Evolutionary conservation across 495 filamentous ascomycete species (phyloP).

Genomic region (Baudoinia panamericana): DNA sequence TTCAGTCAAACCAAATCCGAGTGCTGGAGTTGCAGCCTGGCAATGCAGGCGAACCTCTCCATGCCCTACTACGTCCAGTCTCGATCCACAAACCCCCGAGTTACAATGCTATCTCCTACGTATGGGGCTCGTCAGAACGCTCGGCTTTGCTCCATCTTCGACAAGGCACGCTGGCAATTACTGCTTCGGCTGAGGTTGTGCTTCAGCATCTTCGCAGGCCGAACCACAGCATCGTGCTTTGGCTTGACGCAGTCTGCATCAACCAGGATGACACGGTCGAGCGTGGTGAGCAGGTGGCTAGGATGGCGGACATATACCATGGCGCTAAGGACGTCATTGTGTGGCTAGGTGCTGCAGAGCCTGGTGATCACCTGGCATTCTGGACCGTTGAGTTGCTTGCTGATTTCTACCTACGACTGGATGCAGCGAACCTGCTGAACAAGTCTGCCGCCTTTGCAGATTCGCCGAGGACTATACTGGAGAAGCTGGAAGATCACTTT

Average conservation of each 20-base stretch:
- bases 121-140: not conserved
- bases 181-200: not conserved
- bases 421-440: too few species aligned
- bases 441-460: not conserved
- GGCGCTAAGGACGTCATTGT: conserved; percentile 9
- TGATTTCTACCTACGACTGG: too few species aligned
- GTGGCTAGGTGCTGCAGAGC: conserved; percentile 11
- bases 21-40: too few species aligned
- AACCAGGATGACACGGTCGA: conserved; percentile 13
- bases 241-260: conserved; percentile 17
- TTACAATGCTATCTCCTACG: conserved; percentile 6
- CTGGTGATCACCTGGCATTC: not conserved
- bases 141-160: not conserved
- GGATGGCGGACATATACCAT: conserved; percentile 16
- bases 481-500: too few species aligned
- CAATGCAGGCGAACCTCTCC: too few species aligned
- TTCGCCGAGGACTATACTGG: too few species aligned
- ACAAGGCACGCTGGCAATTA: not conserved
- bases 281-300: conserved; percentile 10
- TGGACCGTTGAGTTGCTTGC: too few species aligned
- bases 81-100: too few species aligned
- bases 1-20: too few species aligned
- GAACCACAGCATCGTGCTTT: not conserved
- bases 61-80: too few species aligned
- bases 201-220: not conserved